These are phyloP conservation scores for Corinectria fuckeliana DNA, from an alignment of 2,329 filamentous ascomycete genomes.

Conservation along the genomic window DNA sequence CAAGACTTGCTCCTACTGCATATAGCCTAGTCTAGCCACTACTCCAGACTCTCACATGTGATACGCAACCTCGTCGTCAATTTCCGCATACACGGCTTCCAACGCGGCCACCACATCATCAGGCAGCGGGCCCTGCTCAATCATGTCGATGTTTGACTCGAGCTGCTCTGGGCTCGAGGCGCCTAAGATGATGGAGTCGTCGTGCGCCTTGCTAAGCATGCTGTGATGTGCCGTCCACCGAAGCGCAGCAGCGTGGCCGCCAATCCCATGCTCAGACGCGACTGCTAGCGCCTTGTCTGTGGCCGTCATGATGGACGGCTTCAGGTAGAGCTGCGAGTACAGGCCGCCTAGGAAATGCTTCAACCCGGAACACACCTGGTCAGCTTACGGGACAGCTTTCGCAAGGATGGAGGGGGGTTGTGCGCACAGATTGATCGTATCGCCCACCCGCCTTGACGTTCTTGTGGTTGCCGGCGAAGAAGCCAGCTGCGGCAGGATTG, in stretches of 20 bases:
- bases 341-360: conserved; percentile 28
- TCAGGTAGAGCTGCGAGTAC: conserved; percentile 37
- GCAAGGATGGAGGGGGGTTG: background rate
- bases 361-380: background rate
- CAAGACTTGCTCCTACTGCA: conserved; percentile 27
- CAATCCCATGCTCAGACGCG: conserved; percentile 44
- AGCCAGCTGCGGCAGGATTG: conserved; percentile 37
- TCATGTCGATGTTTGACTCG: conserved; percentile 40
- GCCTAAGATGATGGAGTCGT: conserved; percentile 47
- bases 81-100: conserved; percentile 25
- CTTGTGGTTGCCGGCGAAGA: conserved; percentile 37
- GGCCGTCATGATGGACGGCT: conserved; percentile 37
- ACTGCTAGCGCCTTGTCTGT: conserved; percentile 35
- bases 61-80: conserved; percentile 25
- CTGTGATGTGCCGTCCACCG: conserved; percentile 50
- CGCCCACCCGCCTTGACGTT: conserved; percentile 25
- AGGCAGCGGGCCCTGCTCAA: conserved; percentile 51
- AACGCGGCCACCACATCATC: conserved; percentile 41
- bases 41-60: conserved; percentile 16
- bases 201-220: conserved; percentile 37
- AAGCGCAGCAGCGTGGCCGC: conserved; percentile 48
- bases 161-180: conserved; percentile 46
- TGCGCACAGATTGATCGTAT: conserved; percentile 36
- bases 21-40: conserved; percentile 17
- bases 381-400: background rate